Base-by-base conservation (phyloP, 768 basidiomycete species). In the Collybiopsis confluens region DNA sequence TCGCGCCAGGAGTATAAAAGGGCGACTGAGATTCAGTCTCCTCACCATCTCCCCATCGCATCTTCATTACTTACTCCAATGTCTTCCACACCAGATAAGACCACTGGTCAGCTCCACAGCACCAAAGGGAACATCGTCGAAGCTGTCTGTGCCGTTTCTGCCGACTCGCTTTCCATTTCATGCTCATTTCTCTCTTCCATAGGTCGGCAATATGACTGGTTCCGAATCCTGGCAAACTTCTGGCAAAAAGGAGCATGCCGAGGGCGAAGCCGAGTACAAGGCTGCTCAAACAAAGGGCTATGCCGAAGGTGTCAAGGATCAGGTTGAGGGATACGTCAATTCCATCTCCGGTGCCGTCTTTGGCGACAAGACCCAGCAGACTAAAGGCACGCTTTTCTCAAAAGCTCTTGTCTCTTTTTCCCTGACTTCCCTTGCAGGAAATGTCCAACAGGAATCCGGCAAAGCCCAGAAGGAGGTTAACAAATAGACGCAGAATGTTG, bases 191-290 rank as follows among this genome's bases (percentile, higher is more conserved):
- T 30, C 36, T 36, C 2, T 35, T 41, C 13, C n/a, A 3, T 7
- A 63, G 59, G 66, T 81, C 56, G 81, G 80, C 21, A 77, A 79
- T 59, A 16, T 72, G 9, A 80, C 79, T 9, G 79, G 79, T 11
- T 65, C 73, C 6, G 61, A 61, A 2, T 66, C 74, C 2, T 80
- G 76, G 80, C 63, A 72, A 48, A 59, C 70, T 20, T 72, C 73
- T 4, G 81, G 81, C n/a, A 72, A 75, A 62, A 56, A 77, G 55
- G 79, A 82, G 62, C 82, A 82, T 58, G 73, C 72, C 2, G 61
- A 70, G 36, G 81, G 81, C 43, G 79, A 81, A 62, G 70, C 71
- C 15, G 77, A 79, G 63, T 42, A 42, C 37, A 52, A 42, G 21
- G 76, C 77, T 20, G 78, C 78, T 10, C 71, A 79, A 56, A 73